These are phyloP conservation scores for Lepidium campestre DNA, from an alignment of 441 rosid species.

Conservation along the genomic window DNA sequence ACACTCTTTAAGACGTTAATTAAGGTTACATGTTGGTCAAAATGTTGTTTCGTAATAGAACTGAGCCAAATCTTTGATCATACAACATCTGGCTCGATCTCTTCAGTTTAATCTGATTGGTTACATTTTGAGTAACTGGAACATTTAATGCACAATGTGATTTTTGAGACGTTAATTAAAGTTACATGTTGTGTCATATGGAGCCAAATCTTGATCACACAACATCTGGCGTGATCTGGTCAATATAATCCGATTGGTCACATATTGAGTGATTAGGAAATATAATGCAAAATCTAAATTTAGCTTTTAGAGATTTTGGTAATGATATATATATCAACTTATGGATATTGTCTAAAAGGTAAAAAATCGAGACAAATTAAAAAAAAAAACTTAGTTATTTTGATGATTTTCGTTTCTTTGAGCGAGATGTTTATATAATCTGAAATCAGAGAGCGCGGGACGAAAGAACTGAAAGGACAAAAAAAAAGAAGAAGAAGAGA, in stretches of 20 bases:
- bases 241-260: background rate
- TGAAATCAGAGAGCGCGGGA: constrained; percentile 34
- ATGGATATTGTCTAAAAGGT: background rate
- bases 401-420: background rate
- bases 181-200: background rate
- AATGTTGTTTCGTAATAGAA: background rate
- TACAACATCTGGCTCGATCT: background rate
- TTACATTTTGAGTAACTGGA: background rate
- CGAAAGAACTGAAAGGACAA: background rate
- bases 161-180: background rate
- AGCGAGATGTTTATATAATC: constrained; percentile 5
- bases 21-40: background rate
- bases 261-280: background rate
- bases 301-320: background rate
- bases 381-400: background rate
- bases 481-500: background rate
- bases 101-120: background rate
- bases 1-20: background rate
- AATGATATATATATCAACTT: constrained; percentile 4
- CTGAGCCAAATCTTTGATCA: background rate
- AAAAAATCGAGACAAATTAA: background rate
- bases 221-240: background rate
- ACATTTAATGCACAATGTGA: background rate
- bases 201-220: background rate
- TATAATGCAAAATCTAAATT: constrained; percentile 2